phyloP scores from a whole-genome alignment of 371 early-diverging fungal genomes.

The Mucor mucedo region DNA sequence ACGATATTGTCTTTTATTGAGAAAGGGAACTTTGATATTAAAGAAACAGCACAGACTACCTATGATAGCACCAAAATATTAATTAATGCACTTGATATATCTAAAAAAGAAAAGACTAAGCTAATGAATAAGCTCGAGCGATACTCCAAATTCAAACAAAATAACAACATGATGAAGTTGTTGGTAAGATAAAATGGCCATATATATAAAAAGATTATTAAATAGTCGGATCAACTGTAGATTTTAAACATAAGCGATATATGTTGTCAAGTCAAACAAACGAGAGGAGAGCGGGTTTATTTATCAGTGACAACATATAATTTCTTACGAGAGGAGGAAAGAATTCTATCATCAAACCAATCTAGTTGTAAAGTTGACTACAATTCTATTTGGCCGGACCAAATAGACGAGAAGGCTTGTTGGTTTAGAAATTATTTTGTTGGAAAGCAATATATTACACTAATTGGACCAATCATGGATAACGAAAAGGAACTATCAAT shows the following conservation, averaged over 20 bases:
- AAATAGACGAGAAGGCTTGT: conserved; percentile 38
- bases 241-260: conserved; percentile 13
- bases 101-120: conserved; percentile 9
- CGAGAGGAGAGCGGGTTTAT: background rate
- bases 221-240: background rate
- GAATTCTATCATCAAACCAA: background rate
- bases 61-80: conserved; percentile 13
- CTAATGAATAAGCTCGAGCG: conserved; percentile 7
- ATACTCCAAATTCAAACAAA: conserved; percentile 14
- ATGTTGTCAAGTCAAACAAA: conserved; percentile 11
- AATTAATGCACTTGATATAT: conserved; percentile 17
- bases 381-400: conserved; percentile 29
- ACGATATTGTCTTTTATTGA: conserved; percentile 6
- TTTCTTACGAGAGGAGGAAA: conserved; percentile 8
- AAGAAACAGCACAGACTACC: conserved; percentile 6
- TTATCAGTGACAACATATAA: background rate
- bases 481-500: conserved; percentile 11
- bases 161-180: conserved; percentile 10
- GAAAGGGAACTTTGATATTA: conserved; percentile 11
- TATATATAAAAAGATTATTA: background rate
- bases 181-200: background rate
- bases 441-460: conserved; percentile 42
- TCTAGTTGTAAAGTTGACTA: conserved; percentile 6
- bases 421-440: conserved; percentile 46
- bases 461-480: conserved; percentile 35